Base-by-base conservation (phyloP, 306 rosid genomes). In the Prunus campanulata region DNA sequence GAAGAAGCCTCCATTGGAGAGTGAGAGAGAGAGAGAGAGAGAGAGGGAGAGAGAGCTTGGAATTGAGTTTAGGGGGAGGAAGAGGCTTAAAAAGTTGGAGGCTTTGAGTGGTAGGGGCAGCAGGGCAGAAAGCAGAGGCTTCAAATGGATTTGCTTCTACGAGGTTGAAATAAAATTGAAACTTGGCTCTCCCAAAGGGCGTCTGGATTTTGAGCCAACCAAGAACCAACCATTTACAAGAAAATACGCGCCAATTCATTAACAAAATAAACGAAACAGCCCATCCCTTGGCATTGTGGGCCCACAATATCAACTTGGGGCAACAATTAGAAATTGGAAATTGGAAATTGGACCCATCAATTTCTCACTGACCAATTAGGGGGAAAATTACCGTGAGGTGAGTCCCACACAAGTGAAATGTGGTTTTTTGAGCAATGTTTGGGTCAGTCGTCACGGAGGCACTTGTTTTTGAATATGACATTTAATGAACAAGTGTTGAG, bases 1-100 rank as follows among this genome's bases (percentile, higher is more conserved):
- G 80, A 77, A 11, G 82, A 74, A 11, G 85, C 72, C 6, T 90
- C 85, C 87, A 90, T 83, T 15, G 56, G 32, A 14, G 29, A 55
- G 15, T 29, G 71, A 35, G 6, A 71, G 8, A 27, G 6, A 54
- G 64, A 39, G 44, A 20, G 20, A 20, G 20, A 20, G 20, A 14
- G 29, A 55, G 15, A 20, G 71, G 25, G 6, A 71, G 8, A 27
- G 6, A 54, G 64, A 39, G 44, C 9, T 7, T 39, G 44, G 44
- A 39, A 39, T 6, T 7, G 9, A 60, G 65, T 49, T 49, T 49
- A 49, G 3, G 10, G 11, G 68, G 1, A 6, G 6, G 59, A 50
- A 13, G 54, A 13, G 10, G 2, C 32, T 7, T 68, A n/a, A 66
- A 39, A 80, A 62, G 77, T 19, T 73, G 67, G 67, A 64, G 49